Evolutionary conservation across 1,284 basidiomycete species (phyloP).

Genomic region (Malassezia arunalokei): DNA sequence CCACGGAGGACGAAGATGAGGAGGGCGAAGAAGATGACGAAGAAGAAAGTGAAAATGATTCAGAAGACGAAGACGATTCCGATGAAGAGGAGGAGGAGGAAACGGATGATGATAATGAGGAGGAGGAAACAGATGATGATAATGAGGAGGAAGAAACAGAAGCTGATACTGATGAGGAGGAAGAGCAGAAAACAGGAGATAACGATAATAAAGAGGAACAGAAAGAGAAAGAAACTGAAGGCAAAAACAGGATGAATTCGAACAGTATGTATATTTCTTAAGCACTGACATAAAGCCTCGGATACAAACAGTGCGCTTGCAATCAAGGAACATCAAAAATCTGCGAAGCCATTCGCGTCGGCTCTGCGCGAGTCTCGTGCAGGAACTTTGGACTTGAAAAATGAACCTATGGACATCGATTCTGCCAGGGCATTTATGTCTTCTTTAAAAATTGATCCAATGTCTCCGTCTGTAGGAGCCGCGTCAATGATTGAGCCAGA

Average conservation of each 20-base stretch:
- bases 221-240: not conserved
- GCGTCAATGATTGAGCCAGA: conserved; percentile 34
- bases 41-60: not conserved
- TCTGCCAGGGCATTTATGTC: conserved; percentile 3
- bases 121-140: conserved; percentile 7
- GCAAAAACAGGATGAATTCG: not conserved
- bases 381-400: not conserved
- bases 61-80: conserved; percentile 1
- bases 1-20: not conserved
- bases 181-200: conserved; percentile 20
- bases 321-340: not conserved
- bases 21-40: conserved; percentile 1
- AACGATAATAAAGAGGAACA: conserved; percentile 1
- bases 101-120: conserved; percentile 11
- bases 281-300: not conserved
- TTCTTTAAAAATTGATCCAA: not conserved
- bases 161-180: conserved; percentile 47
- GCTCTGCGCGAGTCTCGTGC: conserved; percentile 1
- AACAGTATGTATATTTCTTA: not conserved
- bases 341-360: not conserved
- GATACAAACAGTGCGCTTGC: conserved; percentile 4
- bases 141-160: conserved; percentile 17
- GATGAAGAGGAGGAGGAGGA: conserved; percentile 1
- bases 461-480: conserved; percentile 33
- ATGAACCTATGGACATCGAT: conserved; percentile 9